Percentiles rank a stretch among this genome's conserved stretches.
These are phyloP conservation scores for Stellera chamaejasme DNA, from an alignment of 345 rosid species.

Conservation along the genomic window DNA sequence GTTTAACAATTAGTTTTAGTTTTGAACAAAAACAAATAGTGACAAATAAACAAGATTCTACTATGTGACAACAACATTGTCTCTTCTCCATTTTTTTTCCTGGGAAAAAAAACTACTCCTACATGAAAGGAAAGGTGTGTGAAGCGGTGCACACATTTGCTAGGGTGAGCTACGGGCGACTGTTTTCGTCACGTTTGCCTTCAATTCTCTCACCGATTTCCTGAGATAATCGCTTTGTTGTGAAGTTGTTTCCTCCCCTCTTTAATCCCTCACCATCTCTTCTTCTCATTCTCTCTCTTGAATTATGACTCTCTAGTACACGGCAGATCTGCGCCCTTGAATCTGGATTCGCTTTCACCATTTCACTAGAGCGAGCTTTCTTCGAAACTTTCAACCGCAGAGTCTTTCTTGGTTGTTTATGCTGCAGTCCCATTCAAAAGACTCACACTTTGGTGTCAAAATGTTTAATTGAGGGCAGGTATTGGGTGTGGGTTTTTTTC, in stretches of 20 bases:
- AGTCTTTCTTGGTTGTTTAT: background rate
- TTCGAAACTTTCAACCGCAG: slow-evolving; percentile 1
- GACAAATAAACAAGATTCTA: no score
- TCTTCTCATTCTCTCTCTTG: slow-evolving; percentile 3
- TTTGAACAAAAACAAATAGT: no score
- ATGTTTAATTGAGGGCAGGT: background rate
- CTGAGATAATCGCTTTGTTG: background rate
- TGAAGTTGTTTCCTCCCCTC: background rate
- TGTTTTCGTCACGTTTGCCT: slow-evolving; percentile 6
- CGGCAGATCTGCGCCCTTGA: background rate
- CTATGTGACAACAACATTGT: no score
- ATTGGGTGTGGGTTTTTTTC: background rate
- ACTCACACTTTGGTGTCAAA: background rate
- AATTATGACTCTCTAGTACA: slow-evolving; percentile 10
- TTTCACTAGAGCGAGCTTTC: background rate
- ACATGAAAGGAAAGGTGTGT: no score
- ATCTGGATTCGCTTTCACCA: background rate
- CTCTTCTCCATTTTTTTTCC: no score
- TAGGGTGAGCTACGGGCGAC: no score
- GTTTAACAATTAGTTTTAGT: no score
- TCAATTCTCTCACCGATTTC: slow-evolving; percentile 22
- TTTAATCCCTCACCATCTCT: background rate
- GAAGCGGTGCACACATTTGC: no score
- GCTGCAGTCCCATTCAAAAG: background rate
- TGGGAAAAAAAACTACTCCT: no score